Evolutionary conservation across 257 asterid species (phyloP), one percentile per base, ranked within the genome.

Genomic region (Linderniella brevidens): DNA sequence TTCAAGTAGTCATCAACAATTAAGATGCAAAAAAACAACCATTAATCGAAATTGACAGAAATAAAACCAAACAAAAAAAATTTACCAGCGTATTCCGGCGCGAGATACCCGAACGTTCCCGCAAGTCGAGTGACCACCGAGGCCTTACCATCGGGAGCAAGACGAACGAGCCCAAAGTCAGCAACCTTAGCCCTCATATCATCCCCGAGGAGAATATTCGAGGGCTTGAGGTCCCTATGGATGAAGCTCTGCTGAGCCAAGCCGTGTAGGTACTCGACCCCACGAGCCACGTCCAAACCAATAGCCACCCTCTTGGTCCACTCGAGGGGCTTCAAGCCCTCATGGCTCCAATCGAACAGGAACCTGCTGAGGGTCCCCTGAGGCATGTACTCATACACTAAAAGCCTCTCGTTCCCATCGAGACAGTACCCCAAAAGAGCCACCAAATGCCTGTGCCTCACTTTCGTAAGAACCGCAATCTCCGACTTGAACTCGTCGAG

Each of bases 101-200:
- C 92, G 13, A 85, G 82, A 66, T 85, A 85, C 41, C 93, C 96
- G 40, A 85, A 85, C 0, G 96, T 86, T 49, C 96, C 96, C 0
- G 94, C 96, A 56, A 86, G 62, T 61, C 57, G 70, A 13, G 94
- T 82, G 14, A 79, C 94, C 36, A 81, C 58, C 0, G 94, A 76
- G 25, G 86, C 92, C 57, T 82, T 72, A 41, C 94, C 94, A 52
- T 86, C 92, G 4, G 94, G 94, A 18, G 90, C 94, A 55, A 78
- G 86, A 19, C 90, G 81, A 58, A 86, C 88, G 17, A 86, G 92
- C 45, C 96, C 96, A 60, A 86, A 86, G 61, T 86, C 94, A 0
- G 93, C 74, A 52, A 86, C 96, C 64, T 86, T 86, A 48, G 96
- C 93, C 59, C 86, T 70, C 90, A 86, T 68, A 72, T 82, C 96